Evolutionary conservation across 2,329 filamentous ascomycete species (phyloP), one percentile per base, ranked within the genome.

Genomic region (Metarhizium brunneum): DNA sequence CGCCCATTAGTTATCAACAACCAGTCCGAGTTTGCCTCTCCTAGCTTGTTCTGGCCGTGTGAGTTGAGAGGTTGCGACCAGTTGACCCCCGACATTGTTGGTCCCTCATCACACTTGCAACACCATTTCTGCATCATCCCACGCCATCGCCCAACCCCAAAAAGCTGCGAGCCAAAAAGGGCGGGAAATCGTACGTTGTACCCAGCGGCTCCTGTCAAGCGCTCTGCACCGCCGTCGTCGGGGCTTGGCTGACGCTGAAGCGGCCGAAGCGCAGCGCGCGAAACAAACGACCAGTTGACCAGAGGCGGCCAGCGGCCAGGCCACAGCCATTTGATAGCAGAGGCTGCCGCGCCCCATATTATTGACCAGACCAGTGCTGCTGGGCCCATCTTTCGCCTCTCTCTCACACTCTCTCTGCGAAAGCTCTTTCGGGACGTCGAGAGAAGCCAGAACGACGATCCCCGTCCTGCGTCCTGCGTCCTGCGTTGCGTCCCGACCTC

Each of bases 401-500:
- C 43, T 40, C 45, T 35, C 38, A 38, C 47, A 4, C 32, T 49
- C 25, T 32, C 45, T 43, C 20, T 36, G 36, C 54, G n/a, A 50
- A 50, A 32, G 32, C 48, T 51, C 36, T 51, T 30, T 53, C 54
- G 25, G 43, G 36, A 36, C 20, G 48, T 40, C 42, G 18, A 25
- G 20, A 14, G n/a, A 18, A 48, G 20, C 45, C 45, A 50, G 32
- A 25, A 49, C 52, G 49, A 54, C 55, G 50, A 57, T 57, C 58
- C 53, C 59, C 58, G 52, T 59, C 59, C 59, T 6, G 13, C 42
- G 13, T 40, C 38, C 38, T 40, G 38, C 38, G 32, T 35, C 40
- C 42, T 59, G 59, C 59, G 54, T 59, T 63, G 59, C 56, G 55
- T 56, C 57, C 61, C 60, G 57, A 56, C 60, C 49, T 62, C 57